Base-by-base conservation (phyloP, 371 early-diverging fungal genomes). In the Dinochytrium kinnereticum region DNA sequence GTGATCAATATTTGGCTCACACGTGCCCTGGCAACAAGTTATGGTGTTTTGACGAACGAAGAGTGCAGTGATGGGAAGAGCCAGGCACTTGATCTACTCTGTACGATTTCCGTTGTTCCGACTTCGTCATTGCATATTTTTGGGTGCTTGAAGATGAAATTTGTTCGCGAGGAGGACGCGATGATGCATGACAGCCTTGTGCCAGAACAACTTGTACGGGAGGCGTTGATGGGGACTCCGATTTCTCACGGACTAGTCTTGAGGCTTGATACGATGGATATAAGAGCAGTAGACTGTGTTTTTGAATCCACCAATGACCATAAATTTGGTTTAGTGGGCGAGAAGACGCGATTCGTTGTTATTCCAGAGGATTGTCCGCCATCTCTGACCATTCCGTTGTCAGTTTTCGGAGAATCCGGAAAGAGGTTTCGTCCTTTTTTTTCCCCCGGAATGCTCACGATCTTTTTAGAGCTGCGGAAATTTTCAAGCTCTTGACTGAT, bases 381-480 rank as follows among this genome's bases (percentile, higher is more conserved):
- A 7, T 10, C 2, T 30, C 37, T 33, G 2, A 61, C 26, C 36
- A 34, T 31, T 17, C 36, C 61, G 3, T 3, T 7, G 13, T 7
- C 39, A 7, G 28, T 66, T 28, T 66, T 66, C 28, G 66, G 66
- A 26, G 28, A 40, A 15, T 39, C 66, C 17, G 66, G 66, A n/a
- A 40, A 38, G 30, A 37, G 66, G 66, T 66, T 37, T 10, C 13
- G 3, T 7, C 13, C 34, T 24, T 5, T 15, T 19, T 34, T 31
- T 15, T 61, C 10, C 3, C 13, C n/a, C n/a, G n/a, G n/a, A n/a
- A n/a, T n/a, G 38, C 44, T 2, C 5, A 40, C 24, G 7, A 40
- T 7, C 40, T 17, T 66, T 37, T 37, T 17, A 44, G 44, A 66
- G 17, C 2, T 2, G 37, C 40, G 33, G 37, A 34, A n/a, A 37